phyloP scores from a whole-genome alignment of 106 monocot species.

The Narthecium ossifragum region DNA sequence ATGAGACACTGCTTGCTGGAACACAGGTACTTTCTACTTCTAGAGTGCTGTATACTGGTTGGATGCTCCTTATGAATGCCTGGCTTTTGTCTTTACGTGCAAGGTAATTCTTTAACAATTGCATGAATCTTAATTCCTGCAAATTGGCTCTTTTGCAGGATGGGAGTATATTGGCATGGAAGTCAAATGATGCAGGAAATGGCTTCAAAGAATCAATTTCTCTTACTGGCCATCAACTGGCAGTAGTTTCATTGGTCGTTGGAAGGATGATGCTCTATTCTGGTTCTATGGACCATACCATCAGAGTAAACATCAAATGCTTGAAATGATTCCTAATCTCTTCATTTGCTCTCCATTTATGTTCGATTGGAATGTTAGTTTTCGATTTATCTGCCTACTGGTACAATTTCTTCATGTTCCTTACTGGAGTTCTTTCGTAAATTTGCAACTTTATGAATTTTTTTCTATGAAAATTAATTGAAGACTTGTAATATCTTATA shows the following conservation, averaged over 20 bases:
- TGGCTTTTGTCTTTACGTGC: too few species aligned
- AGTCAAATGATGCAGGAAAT: background rate
- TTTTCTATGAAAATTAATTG: background rate
- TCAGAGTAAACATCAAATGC: background rate
- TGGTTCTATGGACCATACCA: constrained; percentile 5
- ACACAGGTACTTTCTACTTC: background rate
- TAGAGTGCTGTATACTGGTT: too few species aligned
- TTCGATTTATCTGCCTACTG: too few species aligned
- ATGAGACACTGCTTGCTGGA: constrained; percentile 6
- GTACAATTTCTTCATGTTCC: too few species aligned
- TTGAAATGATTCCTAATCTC: too few species aligned
- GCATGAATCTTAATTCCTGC: too few species aligned
- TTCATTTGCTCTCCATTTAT: too few species aligned
- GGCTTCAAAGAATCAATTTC: background rate
- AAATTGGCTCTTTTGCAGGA: constrained; percentile 1
- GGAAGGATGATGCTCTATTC: background rate
- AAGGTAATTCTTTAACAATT: too few species aligned
- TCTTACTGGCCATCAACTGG: constrained; percentile 5
- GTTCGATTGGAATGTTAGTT: background rate
- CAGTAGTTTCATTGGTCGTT: background rate
- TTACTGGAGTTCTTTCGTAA: too few species aligned
- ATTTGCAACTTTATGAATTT: too few species aligned
- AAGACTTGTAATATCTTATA: background rate
- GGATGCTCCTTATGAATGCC: too few species aligned
- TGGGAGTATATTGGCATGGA: constrained; percentile 10